Conservation (phyloP, 2,329 filamentous ascomycete genomes). For the Mariannaea sp. region DNA sequence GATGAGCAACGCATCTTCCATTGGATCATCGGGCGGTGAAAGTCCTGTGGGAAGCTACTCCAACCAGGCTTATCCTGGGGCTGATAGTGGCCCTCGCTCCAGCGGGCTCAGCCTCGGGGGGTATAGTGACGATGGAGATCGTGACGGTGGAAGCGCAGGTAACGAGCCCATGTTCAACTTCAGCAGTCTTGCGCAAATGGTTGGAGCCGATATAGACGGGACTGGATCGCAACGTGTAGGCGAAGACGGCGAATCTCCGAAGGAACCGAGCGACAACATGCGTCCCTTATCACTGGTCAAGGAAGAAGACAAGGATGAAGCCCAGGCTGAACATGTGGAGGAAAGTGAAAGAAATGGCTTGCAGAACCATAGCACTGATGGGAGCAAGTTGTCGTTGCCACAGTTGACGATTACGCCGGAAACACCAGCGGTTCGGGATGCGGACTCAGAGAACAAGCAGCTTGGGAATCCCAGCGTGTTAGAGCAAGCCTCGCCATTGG, state of each 20-base stretch:
- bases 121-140: conserved; percentile 54
- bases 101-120: conserved; percentile 59
- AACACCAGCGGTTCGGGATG: conserved; percentile 49
- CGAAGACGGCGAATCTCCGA: conserved; percentile 35
- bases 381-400: conserved; percentile 42
- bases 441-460: conserved; percentile 49
- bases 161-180: conserved; percentile 90
- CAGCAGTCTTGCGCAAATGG: conserved; percentile 81
- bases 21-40: conserved; percentile 76
- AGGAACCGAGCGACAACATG: conserved; percentile 21
- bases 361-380: conserved; percentile 2
- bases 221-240: conserved; percentile 42
- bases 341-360: conserved; percentile 8
- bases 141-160: conserved; percentile 55
- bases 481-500: conserved; percentile 31
- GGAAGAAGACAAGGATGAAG: conserved; percentile 46
- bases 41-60: conserved; percentile 61
- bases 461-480: conserved; percentile 47
- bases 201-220: conserved; percentile 66
- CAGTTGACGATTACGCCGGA: conserved; percentile 56
- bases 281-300: conserved; percentile 45
- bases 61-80: conserved; percentile 39
- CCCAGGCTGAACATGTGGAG: conserved; percentile 42
- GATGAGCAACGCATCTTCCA: conserved; percentile 85
- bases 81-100: conserved; percentile 53